Conservation (phyloP, 805 yeast genomes). For the Cyberlindnera misumaiensis region DNA sequence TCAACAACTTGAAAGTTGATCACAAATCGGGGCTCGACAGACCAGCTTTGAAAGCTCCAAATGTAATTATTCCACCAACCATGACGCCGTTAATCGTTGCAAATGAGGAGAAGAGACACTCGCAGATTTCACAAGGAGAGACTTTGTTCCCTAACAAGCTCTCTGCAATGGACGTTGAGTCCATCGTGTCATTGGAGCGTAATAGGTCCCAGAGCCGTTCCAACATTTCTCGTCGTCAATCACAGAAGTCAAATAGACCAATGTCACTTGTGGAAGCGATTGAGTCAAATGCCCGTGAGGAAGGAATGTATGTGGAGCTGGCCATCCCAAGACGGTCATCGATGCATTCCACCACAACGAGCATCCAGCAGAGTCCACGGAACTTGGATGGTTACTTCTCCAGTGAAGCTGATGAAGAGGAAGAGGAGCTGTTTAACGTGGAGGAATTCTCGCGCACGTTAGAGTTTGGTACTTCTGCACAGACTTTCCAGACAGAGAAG, state of each 20-base stretch:
- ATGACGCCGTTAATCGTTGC: background rate
- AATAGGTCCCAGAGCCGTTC: constrained; percentile 51
- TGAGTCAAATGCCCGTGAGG: constrained; percentile 33
- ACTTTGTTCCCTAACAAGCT: constrained; percentile 67
- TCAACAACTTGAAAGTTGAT: constrained; percentile 11
- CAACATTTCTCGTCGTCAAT: constrained; percentile 21
- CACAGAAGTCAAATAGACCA: constrained; percentile 4
- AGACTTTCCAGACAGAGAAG: constrained; percentile 4
- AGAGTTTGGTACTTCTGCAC: constrained; percentile 14
- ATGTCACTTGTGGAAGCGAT: constrained; percentile 24
- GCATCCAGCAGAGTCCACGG: constrained; percentile 10
- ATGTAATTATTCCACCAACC: background rate
- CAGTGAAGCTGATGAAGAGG: constrained; percentile 8
- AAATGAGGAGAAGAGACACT: constrained; percentile 4
- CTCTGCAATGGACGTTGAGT: constrained; percentile 61
- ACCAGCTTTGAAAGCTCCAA: background rate
- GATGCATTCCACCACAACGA: constrained; percentile 5
- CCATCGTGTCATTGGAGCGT: constrained; percentile 62
- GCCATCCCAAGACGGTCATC: constrained; percentile 7
- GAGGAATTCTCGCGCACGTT: constrained; percentile 21
- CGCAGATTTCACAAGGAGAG: constrained; percentile 36
- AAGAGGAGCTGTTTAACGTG: constrained; percentile 20
- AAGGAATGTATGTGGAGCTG: constrained; percentile 42
- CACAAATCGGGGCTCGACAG: background rate
- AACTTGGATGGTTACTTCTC: constrained; percentile 3